Base-by-base conservation (phyloP, 1,139 yeast genomes). In the Taphrina sp. region DNA sequence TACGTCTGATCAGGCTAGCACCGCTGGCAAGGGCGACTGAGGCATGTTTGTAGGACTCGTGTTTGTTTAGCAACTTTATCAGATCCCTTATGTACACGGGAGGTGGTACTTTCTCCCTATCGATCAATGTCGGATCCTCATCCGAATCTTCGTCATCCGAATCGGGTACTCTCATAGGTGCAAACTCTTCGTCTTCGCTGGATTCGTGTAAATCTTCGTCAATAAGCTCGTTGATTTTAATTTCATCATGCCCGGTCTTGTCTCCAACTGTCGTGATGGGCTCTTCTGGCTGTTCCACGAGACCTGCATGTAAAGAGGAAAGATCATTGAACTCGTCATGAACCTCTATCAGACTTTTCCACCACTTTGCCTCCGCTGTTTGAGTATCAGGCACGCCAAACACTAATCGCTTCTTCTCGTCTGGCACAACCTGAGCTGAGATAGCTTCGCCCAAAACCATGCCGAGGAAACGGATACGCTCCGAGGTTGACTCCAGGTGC, bases 81-180 rank as follows among this genome's bases (percentile, higher is more conserved):
- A 52, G 43, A 17, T 42, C 38, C 10, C 56, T 36, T 12, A 52
- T 35, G 37, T 52, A 52, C 3, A 52, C 42, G 1, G 56, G 56
- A 4, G 49, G 49, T 7, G 41, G 49, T 5, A 52, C 10, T n/a
- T 23, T 41, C 10, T 52, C 56, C 17, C 56, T 34, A 28, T 52
- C 49, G 5, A 52, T 29, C 37, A 52, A 22, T 2, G 56, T 26
- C 10, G 56, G 56, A 28, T 52, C 56, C 17, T 52, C 56, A 20
- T 52, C 56, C 8, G 56, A 52, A 17, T 52, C 56, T 19, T 42
- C 49, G 28, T 52, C 56, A n/a, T 52, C 56, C 5, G 56, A 52
- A 31, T 52, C 56, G 5, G 56, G 56, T n/a, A 52, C 49, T 10
- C 49, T 35, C 34, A 34, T 24, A 3, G 49, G 12, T 14, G n/a